Evolutionary conservation across 257 asterid genomes (phyloP).

Genomic region (Craterostigma plantagineum): DNA sequence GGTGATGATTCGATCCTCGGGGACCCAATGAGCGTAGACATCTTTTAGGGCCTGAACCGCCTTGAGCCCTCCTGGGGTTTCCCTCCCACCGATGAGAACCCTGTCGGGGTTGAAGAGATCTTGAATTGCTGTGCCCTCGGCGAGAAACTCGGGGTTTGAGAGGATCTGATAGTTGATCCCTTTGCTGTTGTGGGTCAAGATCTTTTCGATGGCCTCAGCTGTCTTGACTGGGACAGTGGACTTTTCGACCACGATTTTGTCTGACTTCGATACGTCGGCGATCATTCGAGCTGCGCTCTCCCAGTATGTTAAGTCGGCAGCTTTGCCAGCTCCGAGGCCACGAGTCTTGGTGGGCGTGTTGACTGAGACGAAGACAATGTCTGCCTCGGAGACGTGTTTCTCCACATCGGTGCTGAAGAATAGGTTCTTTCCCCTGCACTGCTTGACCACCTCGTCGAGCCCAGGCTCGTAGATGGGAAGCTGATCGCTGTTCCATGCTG

Average conservation of each 20-base stretch:
- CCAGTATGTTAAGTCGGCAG: constrained; percentile 49
- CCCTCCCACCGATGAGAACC: constrained; percentile 45
- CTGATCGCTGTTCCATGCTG: constrained; percentile 37
- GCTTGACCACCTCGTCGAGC: constrained; percentile 42
- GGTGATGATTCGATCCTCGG: constrained; percentile 31
- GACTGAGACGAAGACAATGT: constrained; percentile 40
- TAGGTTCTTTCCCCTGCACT: constrained; percentile 42
- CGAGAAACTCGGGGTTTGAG: constrained; percentile 45
- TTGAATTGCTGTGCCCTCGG: constrained; percentile 45
- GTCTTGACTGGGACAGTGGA: constrained; percentile 53
- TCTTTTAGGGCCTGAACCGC: constrained; percentile 27
- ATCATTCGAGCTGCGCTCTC: constrained; percentile 55
- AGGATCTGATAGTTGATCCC: constrained; percentile 36
- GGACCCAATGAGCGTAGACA: constrained; percentile 51
- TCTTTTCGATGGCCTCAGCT: constrained; percentile 51
- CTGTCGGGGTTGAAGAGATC: constrained; percentile 43
- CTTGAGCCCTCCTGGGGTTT: constrained; percentile 28
- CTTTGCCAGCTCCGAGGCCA: constrained; percentile 57
- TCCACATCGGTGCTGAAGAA: constrained; percentile 43
- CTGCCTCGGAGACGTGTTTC: constrained; percentile 37
- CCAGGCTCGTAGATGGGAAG: constrained; percentile 64
- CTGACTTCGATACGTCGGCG: constrained; percentile 40
- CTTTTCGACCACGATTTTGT: constrained; percentile 47
- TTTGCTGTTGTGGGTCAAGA: constrained; percentile 38
- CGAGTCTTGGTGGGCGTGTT: constrained; percentile 46